These are phyloP conservation scores for Chenopodium album DNA, from an alignment of 148 eudicot genomes.

Conservation along the genomic window DNA sequence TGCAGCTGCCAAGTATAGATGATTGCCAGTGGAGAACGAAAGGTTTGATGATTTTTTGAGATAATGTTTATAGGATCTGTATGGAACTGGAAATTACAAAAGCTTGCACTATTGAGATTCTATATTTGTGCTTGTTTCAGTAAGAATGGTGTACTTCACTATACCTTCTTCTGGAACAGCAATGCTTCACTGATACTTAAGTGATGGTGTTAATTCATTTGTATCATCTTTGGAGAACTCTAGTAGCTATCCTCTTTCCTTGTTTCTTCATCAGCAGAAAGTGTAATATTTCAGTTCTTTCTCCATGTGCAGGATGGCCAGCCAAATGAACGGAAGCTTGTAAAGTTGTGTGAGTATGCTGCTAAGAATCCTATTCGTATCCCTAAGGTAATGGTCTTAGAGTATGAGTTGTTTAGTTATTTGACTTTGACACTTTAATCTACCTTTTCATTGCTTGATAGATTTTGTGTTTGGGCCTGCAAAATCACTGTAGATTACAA, in stretches of 20 bases:
- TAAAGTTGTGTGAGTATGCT: constrained; percentile 95
- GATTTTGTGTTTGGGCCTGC: constrained; percentile 3
- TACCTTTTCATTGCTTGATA: constrained; percentile 3
- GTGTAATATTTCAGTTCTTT: constrained; percentile 2
- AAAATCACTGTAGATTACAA: constrained; percentile 55
- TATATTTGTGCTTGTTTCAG: not conserved
- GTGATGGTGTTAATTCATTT: not conserved
- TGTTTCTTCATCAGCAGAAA: constrained; percentile 12
- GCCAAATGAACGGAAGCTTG: constrained; percentile 71
- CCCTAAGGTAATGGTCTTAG: constrained; percentile 59
- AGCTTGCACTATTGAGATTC: not conserved
- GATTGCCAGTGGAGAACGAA: not conserved
- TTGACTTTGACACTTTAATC: not conserved
- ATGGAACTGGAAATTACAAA: not conserved
- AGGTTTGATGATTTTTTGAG: not conserved
- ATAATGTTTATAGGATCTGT: not conserved
- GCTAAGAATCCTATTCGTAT: constrained; percentile 89
- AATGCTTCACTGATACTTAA: not conserved
- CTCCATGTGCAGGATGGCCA: constrained; percentile 56
- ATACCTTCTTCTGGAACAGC: not conserved
- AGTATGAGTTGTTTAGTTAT: not conserved
- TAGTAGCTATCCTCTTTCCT: not conserved
- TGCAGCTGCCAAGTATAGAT: not conserved
- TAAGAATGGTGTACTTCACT: not conserved
- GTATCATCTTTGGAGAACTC: not conserved